Base-by-base conservation (phyloP, 108 stramenopile genomes). In the Schizochytrium sp. region DNA sequence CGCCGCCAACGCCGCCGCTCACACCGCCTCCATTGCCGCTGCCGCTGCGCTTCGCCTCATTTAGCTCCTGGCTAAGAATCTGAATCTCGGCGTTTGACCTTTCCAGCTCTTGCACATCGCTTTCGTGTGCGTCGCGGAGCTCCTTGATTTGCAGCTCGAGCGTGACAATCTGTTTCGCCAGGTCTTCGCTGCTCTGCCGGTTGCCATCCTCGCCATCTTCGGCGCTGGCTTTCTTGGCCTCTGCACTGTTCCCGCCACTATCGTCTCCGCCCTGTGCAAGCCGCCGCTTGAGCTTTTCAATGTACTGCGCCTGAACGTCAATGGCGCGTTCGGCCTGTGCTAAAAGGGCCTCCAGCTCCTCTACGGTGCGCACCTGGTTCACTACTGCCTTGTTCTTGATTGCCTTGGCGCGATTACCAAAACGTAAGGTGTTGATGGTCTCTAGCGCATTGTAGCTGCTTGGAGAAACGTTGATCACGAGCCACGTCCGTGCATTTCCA, bases 381-480 rank as follows among this genome's bases (percentile, higher is more conserved):
- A 89, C 63, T 0, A 29, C 57, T 14, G 95, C 97, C 72, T 96
- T 94, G 90, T 98, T 97, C 63, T 95, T 92, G 90, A 98, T 96
- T 55, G 89, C 92, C 90, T 97, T 97, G 60, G 98, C 98, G 21
- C 97, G 94, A 59, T 92, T 93, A 5, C 95, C 98, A 90, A 98
- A 98, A 87, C 97, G 96, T 60, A 97, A 92, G 5, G 98, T 98
- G 60, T 95, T 95, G 93, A 97, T 96, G 51, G 95, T 95, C 88
- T 98, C 98, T 91, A 95, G 95, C 44, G 96, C 53, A 89, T 97
- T 95, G 57, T 88, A 89, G 4, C 91, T 91, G 25, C 88, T 59
- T 4, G 97, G 97, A 14, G 95, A 95, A 23, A 96, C 94, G 87
- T 95, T 95, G 88, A 96, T 96, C 12, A 98, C 90, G 59, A 97